phyloP scores from a whole-genome alignment of 1,139 yeast species.

The Geotrichum cucujoidarum region DNA sequence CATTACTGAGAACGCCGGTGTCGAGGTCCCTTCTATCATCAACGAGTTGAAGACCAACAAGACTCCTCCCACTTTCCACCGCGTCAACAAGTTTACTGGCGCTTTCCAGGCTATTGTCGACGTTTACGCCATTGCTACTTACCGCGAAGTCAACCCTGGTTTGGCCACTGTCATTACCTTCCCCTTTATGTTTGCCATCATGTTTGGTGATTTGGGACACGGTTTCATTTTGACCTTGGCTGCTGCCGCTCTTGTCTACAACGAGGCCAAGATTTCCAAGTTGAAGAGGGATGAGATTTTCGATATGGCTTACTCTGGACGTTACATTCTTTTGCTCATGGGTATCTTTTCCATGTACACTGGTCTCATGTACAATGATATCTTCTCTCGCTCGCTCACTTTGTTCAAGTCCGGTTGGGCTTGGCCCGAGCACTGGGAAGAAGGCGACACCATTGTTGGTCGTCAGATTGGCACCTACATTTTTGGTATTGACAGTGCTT shows the following conservation, averaged over 20 bases:
- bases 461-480: conserved; percentile 64
- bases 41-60: conserved; percentile 74
- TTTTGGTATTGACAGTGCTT: conserved; percentile 85
- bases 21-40: conserved; percentile 69
- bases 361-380: conserved; percentile 87
- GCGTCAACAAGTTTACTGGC: conserved; percentile 82
- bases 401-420: conserved; percentile 85
- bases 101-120: conserved; percentile 93
- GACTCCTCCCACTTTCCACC: conserved; percentile 91
- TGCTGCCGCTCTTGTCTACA: conserved; percentile 62
- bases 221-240: conserved; percentile 76
- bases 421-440: conserved; percentile 74
- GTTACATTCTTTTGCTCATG: conserved; percentile 86
- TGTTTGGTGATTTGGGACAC: conserved; percentile 99
- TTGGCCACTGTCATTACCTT: conserved; percentile 90
- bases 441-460: conserved; percentile 61
- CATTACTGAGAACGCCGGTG: conserved; percentile 53
- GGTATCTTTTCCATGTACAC: conserved; percentile 91
- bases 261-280: conserved; percentile 61
- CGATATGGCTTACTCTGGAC: conserved; percentile 92
- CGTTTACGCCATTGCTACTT: conserved; percentile 91
- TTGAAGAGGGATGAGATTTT: conserved; percentile 84
- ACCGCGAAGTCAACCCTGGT: conserved; percentile 95
- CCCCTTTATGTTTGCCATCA: conserved; percentile 97
- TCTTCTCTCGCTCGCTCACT: conserved; percentile 86